A percentile compares a stretch with the other conserved stretches of the same genome.
Evolutionary conservation across 805 yeast species (phyloP).

Genomic region (Starmera amethionina): DNA sequence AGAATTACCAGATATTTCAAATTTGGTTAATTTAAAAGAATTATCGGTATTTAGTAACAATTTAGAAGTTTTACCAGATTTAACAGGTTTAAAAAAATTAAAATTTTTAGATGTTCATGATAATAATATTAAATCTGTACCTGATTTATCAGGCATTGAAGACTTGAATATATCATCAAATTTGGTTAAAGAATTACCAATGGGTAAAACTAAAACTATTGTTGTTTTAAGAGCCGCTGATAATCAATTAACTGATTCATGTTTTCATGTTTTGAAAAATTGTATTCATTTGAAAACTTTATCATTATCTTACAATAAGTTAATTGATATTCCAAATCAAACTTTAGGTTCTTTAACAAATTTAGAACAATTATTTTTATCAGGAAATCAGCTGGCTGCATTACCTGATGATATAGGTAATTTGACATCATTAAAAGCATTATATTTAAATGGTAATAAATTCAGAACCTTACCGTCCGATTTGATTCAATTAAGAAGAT

Average conservation of each 20-base stretch:
- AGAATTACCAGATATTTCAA: slow-evolving; percentile 62
- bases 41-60: slow-evolving; percentile 70
- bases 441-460: slow-evolving; percentile 76
- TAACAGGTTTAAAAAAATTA: slow-evolving; percentile 51
- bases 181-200: slow-evolving; percentile 23
- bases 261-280: slow-evolving; percentile 56
- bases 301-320: slow-evolving; percentile 76
- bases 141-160: slow-evolving; percentile 32
- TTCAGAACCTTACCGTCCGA: slow-evolving; percentile 86
- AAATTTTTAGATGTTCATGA: slow-evolving; percentile 71
- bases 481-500: slow-evolving; percentile 51
- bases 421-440: slow-evolving; percentile 44
- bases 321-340: slow-evolving; percentile 76
- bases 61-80: slow-evolving; percentile 57
- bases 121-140: slow-evolving; percentile 66
- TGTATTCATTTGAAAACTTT: slow-evolving; percentile 49
- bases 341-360: slow-evolving; percentile 44
- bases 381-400: slow-evolving; percentile 74
- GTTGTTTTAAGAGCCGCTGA: slow-evolving; percentile 62
- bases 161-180: slow-evolving; percentile 68
- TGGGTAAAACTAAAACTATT: slow-evolving; percentile 37
- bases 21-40: slow-evolving; percentile 46
- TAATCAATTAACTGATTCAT: slow-evolving; percentile 71
- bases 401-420: slow-evolving; percentile 76
- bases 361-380: slow-evolving; percentile 58